These are phyloP conservation scores for Lophiotrema nucula DNA, from an alignment of 495 filamentous ascomycete genomes.

Conservation along the genomic window DNA sequence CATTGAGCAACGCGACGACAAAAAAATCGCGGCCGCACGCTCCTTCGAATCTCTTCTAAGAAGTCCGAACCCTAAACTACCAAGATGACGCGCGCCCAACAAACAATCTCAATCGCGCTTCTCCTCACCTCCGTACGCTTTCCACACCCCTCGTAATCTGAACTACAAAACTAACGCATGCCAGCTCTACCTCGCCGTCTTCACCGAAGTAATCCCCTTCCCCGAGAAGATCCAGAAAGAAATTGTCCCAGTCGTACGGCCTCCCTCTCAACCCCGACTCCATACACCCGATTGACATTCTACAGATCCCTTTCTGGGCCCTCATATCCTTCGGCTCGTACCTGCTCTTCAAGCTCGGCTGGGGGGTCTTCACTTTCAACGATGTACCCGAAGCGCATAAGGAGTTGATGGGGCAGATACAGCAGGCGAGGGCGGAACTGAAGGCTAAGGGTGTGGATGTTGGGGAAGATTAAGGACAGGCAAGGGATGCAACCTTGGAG, in stretches of 20 bases:
- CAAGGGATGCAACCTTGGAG: neutral
- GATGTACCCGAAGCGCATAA: slow-evolving; percentile 89
- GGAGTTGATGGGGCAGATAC: slow-evolving; percentile 82
- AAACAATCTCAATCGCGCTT: slow-evolving; percentile 82
- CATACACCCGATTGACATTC: slow-evolving; percentile 2
- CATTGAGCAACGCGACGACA: neutral
- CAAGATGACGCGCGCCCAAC: slow-evolving; percentile 88
- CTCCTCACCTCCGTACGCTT: slow-evolving; percentile 77
- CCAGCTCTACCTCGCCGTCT: slow-evolving; percentile 85
- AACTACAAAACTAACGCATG: neutral
- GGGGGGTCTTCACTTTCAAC: slow-evolving; percentile 92
- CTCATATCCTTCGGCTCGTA: slow-evolving; percentile 91
- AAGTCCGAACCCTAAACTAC: neutral
- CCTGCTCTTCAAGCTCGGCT: slow-evolving; percentile 85
- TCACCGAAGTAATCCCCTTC: slow-evolving; percentile 80
- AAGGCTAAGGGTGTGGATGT: slow-evolving; percentile 69
- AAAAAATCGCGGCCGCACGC: neutral
- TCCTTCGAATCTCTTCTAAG: neutral
- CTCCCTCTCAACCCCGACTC: neutral
- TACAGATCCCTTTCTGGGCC: slow-evolving; percentile 80
- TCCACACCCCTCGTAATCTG: slow-evolving; percentile 2
- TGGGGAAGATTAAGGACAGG: slow-evolving; percentile 48
- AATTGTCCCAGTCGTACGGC: slow-evolving; percentile 66
- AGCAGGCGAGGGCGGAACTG: slow-evolving; percentile 65
- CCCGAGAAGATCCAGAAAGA: slow-evolving; percentile 69